Conservation (phyloP, 2,329 filamentous ascomycete genomes). For the Fusarium equiseti region DNA sequence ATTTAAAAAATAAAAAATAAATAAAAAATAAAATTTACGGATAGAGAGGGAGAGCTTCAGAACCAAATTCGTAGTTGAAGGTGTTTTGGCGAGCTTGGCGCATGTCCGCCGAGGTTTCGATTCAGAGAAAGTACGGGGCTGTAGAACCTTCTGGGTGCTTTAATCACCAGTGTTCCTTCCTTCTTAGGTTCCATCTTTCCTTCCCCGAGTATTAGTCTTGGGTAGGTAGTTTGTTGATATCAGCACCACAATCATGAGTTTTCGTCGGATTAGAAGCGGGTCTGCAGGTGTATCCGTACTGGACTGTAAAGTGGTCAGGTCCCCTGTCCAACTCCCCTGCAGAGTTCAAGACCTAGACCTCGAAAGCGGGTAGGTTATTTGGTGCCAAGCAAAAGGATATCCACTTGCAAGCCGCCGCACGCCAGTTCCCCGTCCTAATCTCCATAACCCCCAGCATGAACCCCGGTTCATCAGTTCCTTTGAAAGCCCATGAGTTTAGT, state of each 20-base stretch:
- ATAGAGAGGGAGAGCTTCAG: not conserved
- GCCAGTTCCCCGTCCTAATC: conserved; percentile 41
- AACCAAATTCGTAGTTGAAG: not conserved
- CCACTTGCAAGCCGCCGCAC: conserved; percentile 35
- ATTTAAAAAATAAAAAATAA: too few relatives aligned
- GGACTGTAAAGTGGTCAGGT: conserved; percentile 12
- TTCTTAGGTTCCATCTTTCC: not conserved
- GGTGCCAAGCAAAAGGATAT: conserved; percentile 23
- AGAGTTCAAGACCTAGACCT: conserved; percentile 22
- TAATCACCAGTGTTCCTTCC: not conserved
- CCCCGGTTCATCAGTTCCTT: conserved; percentile 18
- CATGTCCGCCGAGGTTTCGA: not conserved
- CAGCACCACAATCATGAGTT: conserved; percentile 13
- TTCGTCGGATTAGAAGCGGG: not conserved
- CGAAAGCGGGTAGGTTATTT: conserved; percentile 19
- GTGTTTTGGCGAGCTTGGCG: conserved; percentile 1
- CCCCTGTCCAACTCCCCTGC: conserved; percentile 24
- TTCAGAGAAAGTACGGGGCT: not conserved
- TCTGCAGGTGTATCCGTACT: not conserved
- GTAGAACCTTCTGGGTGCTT: not conserved
- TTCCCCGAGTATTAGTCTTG: not conserved
- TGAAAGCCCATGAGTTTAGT: conserved; percentile 7
- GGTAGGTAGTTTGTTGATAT: not conserved
- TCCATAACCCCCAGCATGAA: conserved; percentile 26
- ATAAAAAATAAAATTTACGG: too few relatives aligned